These are phyloP conservation scores for Fusarium sp. DNA, from an alignment of 2,329 filamentous ascomycete species.

Conservation along the genomic window DNA sequence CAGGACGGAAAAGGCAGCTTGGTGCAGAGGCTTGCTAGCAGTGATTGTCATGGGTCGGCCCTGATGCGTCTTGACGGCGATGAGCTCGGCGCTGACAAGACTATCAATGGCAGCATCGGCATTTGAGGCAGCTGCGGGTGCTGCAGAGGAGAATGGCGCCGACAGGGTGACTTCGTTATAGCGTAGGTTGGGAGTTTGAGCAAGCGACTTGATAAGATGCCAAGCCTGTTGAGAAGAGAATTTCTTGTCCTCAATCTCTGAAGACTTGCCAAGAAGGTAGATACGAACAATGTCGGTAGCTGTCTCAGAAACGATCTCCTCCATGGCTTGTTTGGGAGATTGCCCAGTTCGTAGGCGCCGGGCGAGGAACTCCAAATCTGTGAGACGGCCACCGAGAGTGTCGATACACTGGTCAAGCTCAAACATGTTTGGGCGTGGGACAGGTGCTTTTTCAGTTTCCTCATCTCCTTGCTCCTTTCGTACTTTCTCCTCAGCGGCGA, in stretches of 20 bases:
- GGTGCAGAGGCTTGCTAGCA: constrained; percentile 87
- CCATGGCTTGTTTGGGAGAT: constrained; percentile 81
- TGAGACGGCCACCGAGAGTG: constrained; percentile 88
- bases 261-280: constrained; percentile 77
- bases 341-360: constrained; percentile 89
- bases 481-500: constrained; percentile 44
- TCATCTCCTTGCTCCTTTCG: constrained; percentile 43
- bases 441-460: constrained; percentile 38
- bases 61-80: constrained; percentile 77
- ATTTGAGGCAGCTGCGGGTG: constrained; percentile 56
- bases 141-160: constrained; percentile 72
- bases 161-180: constrained; percentile 89
- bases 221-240: constrained; percentile 92
- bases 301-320: constrained; percentile 89
- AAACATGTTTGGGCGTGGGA: constrained; percentile 61
- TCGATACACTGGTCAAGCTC: constrained; percentile 87
- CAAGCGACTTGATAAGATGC: constrained; percentile 84
- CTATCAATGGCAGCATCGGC: constrained; percentile 82
- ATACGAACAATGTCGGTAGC: constrained; percentile 93
- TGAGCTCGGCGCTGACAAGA: constrained; percentile 87
- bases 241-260: constrained; percentile 61
- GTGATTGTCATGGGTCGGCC: constrained; percentile 83
- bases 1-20: constrained; percentile 81
- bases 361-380: constrained; percentile 94
- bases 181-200: constrained; percentile 73